Percentiles rank a stretch among this genome's conserved stretches.
These are phyloP conservation scores for Penicillium polonicum DNA, from an alignment of 2,329 filamentous ascomycete genomes.

Conservation along the genomic window DNA sequence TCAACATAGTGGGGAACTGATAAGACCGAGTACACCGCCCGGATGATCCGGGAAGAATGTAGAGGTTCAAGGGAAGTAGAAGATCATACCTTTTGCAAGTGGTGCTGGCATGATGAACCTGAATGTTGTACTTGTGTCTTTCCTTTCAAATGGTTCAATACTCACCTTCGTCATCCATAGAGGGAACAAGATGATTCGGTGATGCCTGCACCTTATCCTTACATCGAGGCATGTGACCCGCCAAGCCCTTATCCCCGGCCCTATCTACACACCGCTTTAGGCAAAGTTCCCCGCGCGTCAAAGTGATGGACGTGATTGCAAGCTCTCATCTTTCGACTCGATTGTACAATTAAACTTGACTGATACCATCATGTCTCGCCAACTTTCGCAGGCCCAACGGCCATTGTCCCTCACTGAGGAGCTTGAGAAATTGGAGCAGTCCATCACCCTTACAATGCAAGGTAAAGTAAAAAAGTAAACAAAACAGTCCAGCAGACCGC, in stretches of 20 bases:
- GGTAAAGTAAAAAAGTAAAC: slow-evolving; percentile 50
- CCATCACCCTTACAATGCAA: slow-evolving; percentile 93
- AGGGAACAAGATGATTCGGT: slow-evolving; percentile 9
- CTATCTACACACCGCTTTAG: slow-evolving; percentile 34
- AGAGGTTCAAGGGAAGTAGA: slow-evolving; percentile 3
- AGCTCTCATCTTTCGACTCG: neutral
- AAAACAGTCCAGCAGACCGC: slow-evolving; percentile 10
- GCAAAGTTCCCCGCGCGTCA: slow-evolving; percentile 29
- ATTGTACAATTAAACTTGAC: neutral
- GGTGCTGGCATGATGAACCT: slow-evolving; percentile 45
- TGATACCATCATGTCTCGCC: slow-evolving; percentile 50
- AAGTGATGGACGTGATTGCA: slow-evolving; percentile 15
- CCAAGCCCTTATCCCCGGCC: slow-evolving; percentile 36
- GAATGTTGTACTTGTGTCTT: neutral
- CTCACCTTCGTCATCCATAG: neutral
- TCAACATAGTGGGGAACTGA: slow-evolving; percentile 22
- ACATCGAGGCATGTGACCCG: slow-evolving; percentile 32
- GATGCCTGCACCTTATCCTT: slow-evolving; percentile 21
- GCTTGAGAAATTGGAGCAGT: slow-evolving; percentile 92
- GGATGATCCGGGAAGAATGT: slow-evolving; percentile 9
- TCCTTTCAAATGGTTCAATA: neutral
- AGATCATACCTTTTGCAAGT: slow-evolving; percentile 47
- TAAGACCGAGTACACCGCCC: slow-evolving; percentile 33
- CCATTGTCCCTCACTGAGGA: slow-evolving; percentile 85
- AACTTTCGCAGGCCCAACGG: slow-evolving; percentile 49